These are phyloP conservation scores for Sextonia rubra DNA, from an alignment of 164 flowering plant genomes.

Conservation along the genomic window DNA sequence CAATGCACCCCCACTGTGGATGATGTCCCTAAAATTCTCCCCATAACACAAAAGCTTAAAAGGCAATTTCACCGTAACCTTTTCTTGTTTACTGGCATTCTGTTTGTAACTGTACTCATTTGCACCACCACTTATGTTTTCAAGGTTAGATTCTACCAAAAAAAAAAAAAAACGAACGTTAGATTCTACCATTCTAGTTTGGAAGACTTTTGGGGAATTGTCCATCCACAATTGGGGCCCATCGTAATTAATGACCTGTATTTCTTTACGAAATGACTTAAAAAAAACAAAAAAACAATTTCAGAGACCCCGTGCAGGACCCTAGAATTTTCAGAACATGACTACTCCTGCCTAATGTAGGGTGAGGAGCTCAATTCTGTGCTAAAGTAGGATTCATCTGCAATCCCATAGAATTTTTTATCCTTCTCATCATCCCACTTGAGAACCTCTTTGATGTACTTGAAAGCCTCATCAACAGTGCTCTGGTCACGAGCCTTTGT, in stretches of 20 bases:
- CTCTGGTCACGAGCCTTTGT: slow-evolving; percentile 34
- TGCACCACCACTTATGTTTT: no score
- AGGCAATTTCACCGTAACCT: background rate
- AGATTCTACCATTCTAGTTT: background rate
- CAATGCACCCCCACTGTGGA: background rate
- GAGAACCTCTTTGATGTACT: slow-evolving; percentile 44
- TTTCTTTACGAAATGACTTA: background rate
- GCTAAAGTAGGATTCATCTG: slow-evolving; percentile 42
- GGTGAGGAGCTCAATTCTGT: slow-evolving; percentile 42
- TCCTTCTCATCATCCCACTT: slow-evolving; percentile 61
- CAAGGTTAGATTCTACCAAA: background rate
- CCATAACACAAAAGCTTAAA: background rate
- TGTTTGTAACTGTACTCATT: background rate
- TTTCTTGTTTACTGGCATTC: background rate
- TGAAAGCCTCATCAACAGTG: slow-evolving; percentile 48
- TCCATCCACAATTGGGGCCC: background rate
- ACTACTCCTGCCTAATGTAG: slow-evolving; percentile 29
- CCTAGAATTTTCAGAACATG: background rate
- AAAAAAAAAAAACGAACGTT: no score
- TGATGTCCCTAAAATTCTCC: background rate
- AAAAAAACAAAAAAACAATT: no score
- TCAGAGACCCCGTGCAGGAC: background rate
- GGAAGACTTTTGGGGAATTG: background rate
- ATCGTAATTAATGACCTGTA: no score
- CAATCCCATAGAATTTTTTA: slow-evolving; percentile 22